Base-by-base conservation (phyloP, 2,329 filamentous ascomycete genomes). In the Aplosporella prunicola region DNA sequence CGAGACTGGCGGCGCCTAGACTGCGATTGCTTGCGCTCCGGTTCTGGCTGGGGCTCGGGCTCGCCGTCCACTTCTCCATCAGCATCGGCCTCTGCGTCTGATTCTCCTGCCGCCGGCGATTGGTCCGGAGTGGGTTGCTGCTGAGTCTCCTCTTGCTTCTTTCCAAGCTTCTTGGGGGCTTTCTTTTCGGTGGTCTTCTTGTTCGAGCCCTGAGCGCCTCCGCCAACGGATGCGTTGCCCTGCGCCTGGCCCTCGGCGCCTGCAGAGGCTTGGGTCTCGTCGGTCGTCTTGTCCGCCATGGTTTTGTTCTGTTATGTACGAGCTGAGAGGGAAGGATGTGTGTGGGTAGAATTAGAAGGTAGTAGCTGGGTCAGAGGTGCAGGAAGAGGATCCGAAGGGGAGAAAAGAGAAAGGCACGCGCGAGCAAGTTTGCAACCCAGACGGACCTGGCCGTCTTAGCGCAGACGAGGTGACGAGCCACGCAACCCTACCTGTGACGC, bases 1-100 rank as follows among this genome's bases (percentile, higher is more conserved):
- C 67, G 65, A 42, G 63, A 66, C 45, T 68, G 64, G 45, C 67
- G 64, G 44, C 66, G 63, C 41, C 64, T 60, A 34, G 65, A 67
- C 49, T 63, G 57, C 46, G 56, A 54, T 44, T 56, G 62, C 49
- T 32, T 22, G 42, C 61, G 61, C 45, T 68, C 54, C 40, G 56
- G 62, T 47, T 71, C 60, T 30, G 63, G 63, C 47, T 68, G 59
- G 30, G 56, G 57, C 43, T 69, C 58, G 27, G 62, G 64, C 39
- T 64, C 60, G 37, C 58, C 53, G 45, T 60, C 53, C n/a, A 43
- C 50, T 20, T 53, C 43, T 7, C 41, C 39, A 48, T 60, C 54
- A 43, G 57, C 61, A 51, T 64, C 62, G 47, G 56, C 59, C 49
- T 62, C 61, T 40, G 56, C 63, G 45, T 67, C 60, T 48, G 63